Evolutionary conservation across 768 basidiomycete genomes (phyloP), one percentile per base, ranked within the genome.

Genomic region (Pisolithus marmoratus): DNA sequence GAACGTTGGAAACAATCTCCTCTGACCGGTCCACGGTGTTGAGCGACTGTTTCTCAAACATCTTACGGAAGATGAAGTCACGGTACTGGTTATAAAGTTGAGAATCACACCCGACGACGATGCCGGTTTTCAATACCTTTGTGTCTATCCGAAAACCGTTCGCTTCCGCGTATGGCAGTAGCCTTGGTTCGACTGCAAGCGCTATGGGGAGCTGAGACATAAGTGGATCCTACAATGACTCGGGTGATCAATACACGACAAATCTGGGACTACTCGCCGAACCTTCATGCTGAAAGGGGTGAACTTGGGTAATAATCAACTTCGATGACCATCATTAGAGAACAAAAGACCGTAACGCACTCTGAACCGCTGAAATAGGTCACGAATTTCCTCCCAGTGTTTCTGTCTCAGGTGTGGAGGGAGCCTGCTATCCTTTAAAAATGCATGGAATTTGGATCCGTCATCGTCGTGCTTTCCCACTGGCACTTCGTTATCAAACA

Each of bases 61-160:
- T 89, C 65, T 88, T 88, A 44, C 88, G 84, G 63, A 90, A 89
- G n/a, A 90, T 82, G 59, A 89, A 90, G 62, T 90, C 83, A 43
- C 87, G 85, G 64, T 90, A 87, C 86, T 90, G 54, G 31, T 48
- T 50, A 29, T 48, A 23, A 24, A 19, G 15, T 40, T 46, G 26
- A 29, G 51, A 60, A 50, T 64, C 58, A 58, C 52, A 37, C 9
- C 47, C 41, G 24, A 19, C 11, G 27, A 41, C 38, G 41, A 50
- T 17, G n/a, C 11, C 34, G 37, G 46, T 50, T 51, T 43, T 54
- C 46, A 51, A 45, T 67, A 83, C 87, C 74, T 87, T 87, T 64
- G 77, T 77, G 60, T 90, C 87, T 85, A 90, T 85, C 37, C 70
- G 70, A 64, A 90, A 90, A 14, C 87, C 87, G 67, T 90, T 90